Evolutionary conservation across 208 protist species (phyloP), one percentile per base, ranked within the genome.

Genomic region (Crithidia expoeki): DNA sequence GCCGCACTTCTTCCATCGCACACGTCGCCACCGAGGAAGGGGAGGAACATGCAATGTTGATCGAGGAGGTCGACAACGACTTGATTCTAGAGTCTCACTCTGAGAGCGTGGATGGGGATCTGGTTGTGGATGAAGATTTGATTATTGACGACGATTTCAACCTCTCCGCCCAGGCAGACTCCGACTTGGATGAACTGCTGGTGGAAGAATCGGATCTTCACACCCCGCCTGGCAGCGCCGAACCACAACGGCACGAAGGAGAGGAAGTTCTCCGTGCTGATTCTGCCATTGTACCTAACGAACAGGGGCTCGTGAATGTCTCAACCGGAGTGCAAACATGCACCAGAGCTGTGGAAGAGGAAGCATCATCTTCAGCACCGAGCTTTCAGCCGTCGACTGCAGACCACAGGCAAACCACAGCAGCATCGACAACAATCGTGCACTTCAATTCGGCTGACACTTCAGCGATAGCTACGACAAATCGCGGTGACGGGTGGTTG

Each of bases 171-270:
- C 42, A 79, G 30, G 76, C 74, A 14, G 66, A 74, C 53, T 79
- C 75, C 27, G 71, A 81, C 46, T 72, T 85, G 50, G 75, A 83
- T 25, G 73, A 73, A 25, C 42, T 64, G 5, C 44, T 76, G 12
- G 30, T 34, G 4, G 53, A 79, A n/a, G 70, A 71, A 53, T 72
- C 57, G n/a, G 67, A 70, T 21, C 28, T 73, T 27, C 44, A 49
- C n/a, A n/a, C 69, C 25, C 61, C 40, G 51, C 23, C 33, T 2
- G 59, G 70, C 32, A 68, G 36, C 40, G 53, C 21, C 2, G 50
- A 46, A 23, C 32, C 40, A 12, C 55, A 74, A 10, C 17, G 47
- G 14, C 49, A 60, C 9, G 72, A 72, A 1, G 64, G 68, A 30
- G 69, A 51, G 16, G 47, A 59, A 1, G n/a, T 46, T 3, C 47